Base-by-base conservation (phyloP, 768 basidiomycete species). In the Suillus fuscotomentosus region DNA sequence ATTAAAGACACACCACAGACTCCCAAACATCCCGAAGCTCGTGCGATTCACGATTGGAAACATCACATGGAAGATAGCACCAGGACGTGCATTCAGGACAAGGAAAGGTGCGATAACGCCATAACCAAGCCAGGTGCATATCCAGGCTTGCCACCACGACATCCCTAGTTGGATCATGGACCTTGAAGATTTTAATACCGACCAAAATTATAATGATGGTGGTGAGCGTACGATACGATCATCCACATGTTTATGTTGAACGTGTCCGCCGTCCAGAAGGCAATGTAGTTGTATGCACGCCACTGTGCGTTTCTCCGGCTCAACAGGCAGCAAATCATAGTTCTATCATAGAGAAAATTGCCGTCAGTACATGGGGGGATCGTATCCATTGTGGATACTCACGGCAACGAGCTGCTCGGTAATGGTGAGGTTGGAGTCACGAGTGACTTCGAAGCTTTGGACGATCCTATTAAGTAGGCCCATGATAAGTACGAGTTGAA, bases 81-180 rank as follows among this genome's bases (percentile, higher is more conserved):
- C 91, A 5, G 89, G 89, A 34, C 89, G 84, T 31, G 90, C 92
- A 71, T 93, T 94, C 67, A 90, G 73, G 31, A 88, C 87, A 65
- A 94, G 82, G 77, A 95, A 89, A 0, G 86, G 86, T 2, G 89
- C 86, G 24, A 85, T 84, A 63, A 86, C 65, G 1, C 71, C 84
- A 73, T 81, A 90, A 54, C 81, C 87, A 42, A 89, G 67, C 88
- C 87, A 90, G 14, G 89, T 88, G 65, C 88, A 92, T 60, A 94
- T 81, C 89, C 92, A 91, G 17, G 92, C 88, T 73, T 92, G 89
- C 90, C 90, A 93, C 90, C 90, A 92, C 0, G 88, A 88, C 38
- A 92, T 81, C 3, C 88, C 88, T 36, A 86, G 75, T 66, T 88
- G 84, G 39, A 88, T 82, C 89, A 91, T 90, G 14, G 88, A 87